Base-by-base conservation (phyloP, 441 rosid genomes). In the Eruca vesicaria region DNA sequence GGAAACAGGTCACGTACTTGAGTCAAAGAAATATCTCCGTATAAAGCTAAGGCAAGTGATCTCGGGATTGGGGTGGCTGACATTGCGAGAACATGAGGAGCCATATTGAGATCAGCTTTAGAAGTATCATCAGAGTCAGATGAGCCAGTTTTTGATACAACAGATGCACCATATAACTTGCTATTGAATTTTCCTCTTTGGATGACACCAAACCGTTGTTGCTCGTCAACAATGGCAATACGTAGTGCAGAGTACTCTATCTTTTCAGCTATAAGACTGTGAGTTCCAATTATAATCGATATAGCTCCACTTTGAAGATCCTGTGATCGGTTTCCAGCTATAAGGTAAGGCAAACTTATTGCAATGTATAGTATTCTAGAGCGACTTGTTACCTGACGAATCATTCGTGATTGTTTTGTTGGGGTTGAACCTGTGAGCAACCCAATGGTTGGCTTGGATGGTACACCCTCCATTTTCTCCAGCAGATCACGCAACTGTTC, bases 21-120 rank as follows among this genome's bases (percentile, higher is more conserved):
- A 60, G 97, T 91, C 74, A 93, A 79, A 62, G 97, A 91, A 76
- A 90, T 80, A 77, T 96, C 97, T 36, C 98, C 97, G 79, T 93
- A 91, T 76, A 93, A 78, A 32, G 98, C 99, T 74, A 96, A 64
- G 68, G 99, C 98, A 76, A 96, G 97, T 36, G 98, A 87, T 88
- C 98, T 89, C 10, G 98, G 99, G 63, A 93, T 91, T 78, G 97
- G 97, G 77, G 99, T 96, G 76, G 97, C 98, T 66, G 98, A 89
- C 93, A 96, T 83, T 32, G 97, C 97, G 72, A 96, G 97, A 81
- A 96, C 85, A 81, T 96, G 98, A 21, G 98, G 98, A 74, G 99
- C 97, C 98, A 96, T 96, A 72, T 72, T 48, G 66, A 68, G 81
- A 77, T 87, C 90, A 79, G 75, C 71, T 69, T 85, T 80, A 55